Base-by-base conservation (phyloP, 495 filamentous ascomycete genomes). In the Daldinia concentrica region DNA sequence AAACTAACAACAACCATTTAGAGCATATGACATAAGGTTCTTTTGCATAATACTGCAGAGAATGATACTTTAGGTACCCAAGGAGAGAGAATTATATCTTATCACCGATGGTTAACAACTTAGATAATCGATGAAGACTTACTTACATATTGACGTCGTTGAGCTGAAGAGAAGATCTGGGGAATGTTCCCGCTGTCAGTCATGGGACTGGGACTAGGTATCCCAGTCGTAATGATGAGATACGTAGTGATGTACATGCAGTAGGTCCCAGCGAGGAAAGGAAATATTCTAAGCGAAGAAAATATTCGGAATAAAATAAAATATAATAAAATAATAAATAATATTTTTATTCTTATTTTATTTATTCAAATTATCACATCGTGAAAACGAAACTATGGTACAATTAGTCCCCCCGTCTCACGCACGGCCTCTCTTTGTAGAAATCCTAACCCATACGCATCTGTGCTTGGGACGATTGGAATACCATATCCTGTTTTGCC, bases 361-460 rank as follows among this genome's bases (percentile, higher is more conserved):
- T 54, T 29, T 26, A 30, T 29, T 29, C 24, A 7, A 30, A 54
- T 8, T 29, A 30, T 30, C 24, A 15, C n/a, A 14, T 4, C 50
- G 34, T 41, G 2, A 59, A 50, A 60, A 55, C 27, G 58, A 60
- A 55, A 70, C 37, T 55, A 37, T 39, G 36, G 58, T 64, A 30
- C 30, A 43, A 45, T 57, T 57, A 57, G 60, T 61, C 15, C 30
- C 30, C 56, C 56, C 64, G 50, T 70, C 61, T 60, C 68, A 64
- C 68, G 68, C 68, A 70, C 68, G 68, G 55, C 24, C 68, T 59
- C 27, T 65, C 22, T 14, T 55, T 24, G 36, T 32, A 37, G 41
- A 41, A 54, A 69, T 64, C 60, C 60, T 62, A 64, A 71, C 61
- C 48, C 45, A 61, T 58, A 68, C 43, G 32, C 22, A 60, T 62